Base-by-base conservation (phyloP, 176 grass and related monocot species). In the Triticum turgidum region DNA sequence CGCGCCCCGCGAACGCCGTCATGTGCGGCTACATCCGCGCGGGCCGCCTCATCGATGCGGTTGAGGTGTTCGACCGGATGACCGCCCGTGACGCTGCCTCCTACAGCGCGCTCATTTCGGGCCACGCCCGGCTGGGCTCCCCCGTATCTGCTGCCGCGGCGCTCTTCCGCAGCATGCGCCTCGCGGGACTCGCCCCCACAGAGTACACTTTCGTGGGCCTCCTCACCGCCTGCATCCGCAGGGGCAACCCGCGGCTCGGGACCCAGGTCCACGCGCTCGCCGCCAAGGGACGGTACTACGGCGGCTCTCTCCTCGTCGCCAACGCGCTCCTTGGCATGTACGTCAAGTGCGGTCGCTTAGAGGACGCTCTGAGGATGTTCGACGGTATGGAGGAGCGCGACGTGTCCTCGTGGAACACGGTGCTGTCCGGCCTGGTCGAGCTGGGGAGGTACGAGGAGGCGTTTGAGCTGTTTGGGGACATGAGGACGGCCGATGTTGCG, bases 301-400 rank as follows among this genome's bases (percentile, higher is more conserved):
- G 24, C 21, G 49, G 83, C 61, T 22, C 82, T 56, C 81, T 92
- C 35, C 90, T 90, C 47, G 90, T 92, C 54, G 63, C 35, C 68
- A 94, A 94, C 65, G 85, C 90, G 78, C 87, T 94, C 69, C 80
- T 94, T 22, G 93, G 87, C 15, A 85, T 90, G 89, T 90, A 90
- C 33, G 89, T 90, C 65, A 90, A 86, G 65, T 72, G 89, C 24
- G 84, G 80, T 27, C 80, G 79, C n/a, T 51, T 85, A 18, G 77
- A 70, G 24, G 88, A 81, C 61, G 93, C 88, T 12, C 0, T 73
- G 30, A 73, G 34, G 63, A 37, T 89, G 85, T 94, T 94, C 56
- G 69, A 78, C 45, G 63, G 65, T 21, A 92, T 94, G 90, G 73
- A 68, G 5, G 20, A 35, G 61, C 88, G 90, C 42, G 90, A 94